Evolutionary conservation across 2,329 filamentous ascomycete genomes (phyloP).

Genomic region (Scytalidium lignicola): DNA sequence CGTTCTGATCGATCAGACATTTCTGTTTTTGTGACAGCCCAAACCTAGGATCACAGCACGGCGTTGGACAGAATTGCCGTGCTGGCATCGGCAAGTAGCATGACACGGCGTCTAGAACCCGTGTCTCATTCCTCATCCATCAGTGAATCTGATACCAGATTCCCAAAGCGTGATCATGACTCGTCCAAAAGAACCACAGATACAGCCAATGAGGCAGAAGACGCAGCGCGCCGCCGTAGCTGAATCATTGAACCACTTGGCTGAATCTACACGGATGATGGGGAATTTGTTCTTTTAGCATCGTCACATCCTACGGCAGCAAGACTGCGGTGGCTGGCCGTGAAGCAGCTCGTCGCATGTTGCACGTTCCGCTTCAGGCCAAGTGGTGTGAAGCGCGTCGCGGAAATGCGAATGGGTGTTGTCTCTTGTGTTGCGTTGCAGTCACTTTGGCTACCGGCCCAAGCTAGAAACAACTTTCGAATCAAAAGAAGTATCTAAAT

Average conservation of each 20-base stretch:
- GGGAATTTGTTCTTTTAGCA: background rate
- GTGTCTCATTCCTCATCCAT: background rate
- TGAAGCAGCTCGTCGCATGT: background rate
- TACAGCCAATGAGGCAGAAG: background rate
- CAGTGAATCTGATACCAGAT: background rate
- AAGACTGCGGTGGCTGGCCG: background rate
- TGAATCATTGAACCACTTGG: background rate
- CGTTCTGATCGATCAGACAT: too few relatives aligned
- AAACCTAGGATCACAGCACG: too few relatives aligned
- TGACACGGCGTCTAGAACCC: background rate
- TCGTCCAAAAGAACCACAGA: background rate
- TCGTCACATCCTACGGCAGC: background rate
- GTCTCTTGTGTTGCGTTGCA: too few relatives aligned
- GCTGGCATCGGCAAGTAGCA: background rate
- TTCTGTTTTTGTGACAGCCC: too few relatives aligned
- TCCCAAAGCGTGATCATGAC: background rate
- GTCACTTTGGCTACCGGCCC: background rate
- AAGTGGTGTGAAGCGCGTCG: background rate
- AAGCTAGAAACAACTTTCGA: background rate
- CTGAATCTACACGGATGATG: too few relatives aligned
- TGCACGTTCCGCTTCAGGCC: background rate
- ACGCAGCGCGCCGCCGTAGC: background rate
- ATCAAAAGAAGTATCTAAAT: background rate
- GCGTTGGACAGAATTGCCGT: background rate
- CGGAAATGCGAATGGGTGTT: background rate